These are phyloP conservation scores for Psophocarpus tetragonolobus DNA, from an alignment of 306 rosid species.

Conservation along the genomic window DNA sequence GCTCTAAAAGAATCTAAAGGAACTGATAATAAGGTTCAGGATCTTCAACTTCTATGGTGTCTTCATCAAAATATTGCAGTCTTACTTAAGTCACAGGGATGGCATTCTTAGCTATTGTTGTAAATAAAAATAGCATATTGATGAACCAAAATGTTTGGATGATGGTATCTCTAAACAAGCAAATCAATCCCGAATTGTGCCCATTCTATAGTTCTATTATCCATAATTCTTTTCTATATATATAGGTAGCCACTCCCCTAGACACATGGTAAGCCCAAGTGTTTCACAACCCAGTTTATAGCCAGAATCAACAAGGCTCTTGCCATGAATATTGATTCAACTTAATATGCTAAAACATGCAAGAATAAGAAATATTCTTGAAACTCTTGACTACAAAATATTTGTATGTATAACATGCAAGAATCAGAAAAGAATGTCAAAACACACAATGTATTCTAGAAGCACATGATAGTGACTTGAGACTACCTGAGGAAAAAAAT, in stretches of 20 bases:
- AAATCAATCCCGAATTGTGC: slow-evolving; percentile 9
- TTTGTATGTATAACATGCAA: background rate
- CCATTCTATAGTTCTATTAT: background rate
- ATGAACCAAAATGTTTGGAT: background rate
- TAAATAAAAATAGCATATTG: background rate
- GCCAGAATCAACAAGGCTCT: background rate
- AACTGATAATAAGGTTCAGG: slow-evolving; percentile 22
- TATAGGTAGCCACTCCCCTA: background rate
- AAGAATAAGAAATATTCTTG: background rate
- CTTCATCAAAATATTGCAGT: slow-evolving; percentile 11
- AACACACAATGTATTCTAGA: background rate
- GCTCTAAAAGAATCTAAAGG: slow-evolving; percentile 17
- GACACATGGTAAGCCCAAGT: background rate
- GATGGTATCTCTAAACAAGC: background rate
- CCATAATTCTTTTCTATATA: background rate
- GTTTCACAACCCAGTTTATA: slow-evolving; percentile 1
- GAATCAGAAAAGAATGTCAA: background rate
- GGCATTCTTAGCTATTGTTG: slow-evolving; percentile 2
- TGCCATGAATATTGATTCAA: slow-evolving; percentile 3
- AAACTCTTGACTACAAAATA: background rate
- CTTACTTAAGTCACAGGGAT: background rate
- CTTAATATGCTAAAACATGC: background rate
- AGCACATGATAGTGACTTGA: slow-evolving; percentile 14
- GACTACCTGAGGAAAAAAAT: background rate
- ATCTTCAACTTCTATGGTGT: background rate